These are phyloP conservation scores for Tricholoma matsutake DNA, from an alignment of 768 basidiomycete genomes.

Conservation along the genomic window DNA sequence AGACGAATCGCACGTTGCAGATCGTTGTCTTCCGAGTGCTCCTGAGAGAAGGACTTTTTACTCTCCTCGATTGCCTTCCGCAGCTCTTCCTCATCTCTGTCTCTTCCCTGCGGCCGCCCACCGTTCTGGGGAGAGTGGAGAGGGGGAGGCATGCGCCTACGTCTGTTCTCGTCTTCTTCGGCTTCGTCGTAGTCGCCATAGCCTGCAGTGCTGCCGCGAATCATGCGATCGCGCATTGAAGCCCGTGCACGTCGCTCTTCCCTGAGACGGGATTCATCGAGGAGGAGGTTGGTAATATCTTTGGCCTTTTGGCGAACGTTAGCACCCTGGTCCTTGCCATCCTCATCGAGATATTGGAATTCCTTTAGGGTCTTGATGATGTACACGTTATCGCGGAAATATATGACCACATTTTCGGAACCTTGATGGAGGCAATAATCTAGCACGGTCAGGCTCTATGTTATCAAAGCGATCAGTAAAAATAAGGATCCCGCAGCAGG, in stretches of 20 bases:
- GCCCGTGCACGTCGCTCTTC: slow-evolving; percentile 83
- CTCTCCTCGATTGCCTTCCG: slow-evolving; percentile 86
- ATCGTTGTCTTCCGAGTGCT: slow-evolving; percentile 84
- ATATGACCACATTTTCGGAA: slow-evolving; percentile 97
- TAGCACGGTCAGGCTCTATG: slow-evolving; percentile 83
- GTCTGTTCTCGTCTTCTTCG: slow-evolving; percentile 45
- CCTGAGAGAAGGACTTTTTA: slow-evolving; percentile 67
- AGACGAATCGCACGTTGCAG: slow-evolving; percentile 77
- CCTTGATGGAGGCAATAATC: slow-evolving; percentile 97
- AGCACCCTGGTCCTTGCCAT: slow-evolving; percentile 96
- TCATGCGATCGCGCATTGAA: slow-evolving; percentile 94
- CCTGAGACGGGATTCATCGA: slow-evolving; percentile 81
- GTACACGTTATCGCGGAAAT: slow-evolving; percentile 97
- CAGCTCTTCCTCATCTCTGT: slow-evolving; percentile 80
- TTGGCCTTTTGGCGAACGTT: slow-evolving; percentile 98
- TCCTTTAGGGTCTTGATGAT: slow-evolving; percentile 99
- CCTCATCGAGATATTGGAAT: slow-evolving; percentile 95
- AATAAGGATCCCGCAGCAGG: not conserved
- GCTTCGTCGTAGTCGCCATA: slow-evolving; percentile 34
- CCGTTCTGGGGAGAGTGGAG: slow-evolving; percentile 20
- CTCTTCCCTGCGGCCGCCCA: slow-evolving; percentile 23
- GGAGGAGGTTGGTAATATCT: slow-evolving; percentile 92
- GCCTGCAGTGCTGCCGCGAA: slow-evolving; percentile 49
- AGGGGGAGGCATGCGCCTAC: slow-evolving; percentile 23
- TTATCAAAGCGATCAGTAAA: not conserved